A percentile compares a stretch with the other conserved stretches of the same genome.
phyloP scores from a whole-genome alignment of 208 protist genomes.

The Leptomonas seymouri region DNA sequence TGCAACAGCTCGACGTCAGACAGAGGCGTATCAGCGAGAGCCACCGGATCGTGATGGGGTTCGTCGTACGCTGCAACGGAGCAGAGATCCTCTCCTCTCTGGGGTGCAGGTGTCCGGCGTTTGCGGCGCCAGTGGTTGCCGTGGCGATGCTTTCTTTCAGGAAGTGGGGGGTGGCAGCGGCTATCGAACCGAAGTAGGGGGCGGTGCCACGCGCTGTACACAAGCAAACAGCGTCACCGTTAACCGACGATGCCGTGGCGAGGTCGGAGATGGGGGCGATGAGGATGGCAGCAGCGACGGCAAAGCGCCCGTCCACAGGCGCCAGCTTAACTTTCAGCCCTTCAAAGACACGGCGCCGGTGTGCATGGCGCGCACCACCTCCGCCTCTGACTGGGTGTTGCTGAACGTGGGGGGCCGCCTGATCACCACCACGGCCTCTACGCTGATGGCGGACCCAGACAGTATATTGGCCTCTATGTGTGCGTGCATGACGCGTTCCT shows the following conservation, averaged over 20 bases:
- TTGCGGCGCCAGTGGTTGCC: too few species aligned
- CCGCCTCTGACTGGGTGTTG: slow-evolving; percentile 63
- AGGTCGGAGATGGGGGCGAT: background rate
- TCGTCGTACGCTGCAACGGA: too few species aligned
- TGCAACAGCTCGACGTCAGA: background rate
- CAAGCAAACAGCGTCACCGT: background rate
- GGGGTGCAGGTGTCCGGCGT: too few species aligned
- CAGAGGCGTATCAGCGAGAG: too few species aligned
- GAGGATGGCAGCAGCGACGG: background rate
- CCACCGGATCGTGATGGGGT: too few species aligned
- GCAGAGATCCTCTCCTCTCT: too few species aligned
- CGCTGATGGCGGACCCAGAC: slow-evolving; percentile 65
- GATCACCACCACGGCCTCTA: slow-evolving; percentile 80
- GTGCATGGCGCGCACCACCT: slow-evolving; percentile 28
- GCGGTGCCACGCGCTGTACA: background rate
- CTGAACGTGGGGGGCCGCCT: slow-evolving; percentile 80
- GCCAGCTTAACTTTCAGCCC: slow-evolving; percentile 14
- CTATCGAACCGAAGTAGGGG: background rate
- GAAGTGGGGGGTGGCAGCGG: slow-evolving; percentile 1
- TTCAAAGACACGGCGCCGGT: slow-evolving; percentile 19
- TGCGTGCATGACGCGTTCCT: slow-evolving; percentile 15
- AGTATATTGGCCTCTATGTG: slow-evolving; percentile 61
- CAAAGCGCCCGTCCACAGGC: background rate
- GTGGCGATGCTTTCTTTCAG: too few species aligned
- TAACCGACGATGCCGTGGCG: background rate